phyloP scores from a whole-genome alignment of 202 grass and related monocot species.

The Setaria italica region DNA sequence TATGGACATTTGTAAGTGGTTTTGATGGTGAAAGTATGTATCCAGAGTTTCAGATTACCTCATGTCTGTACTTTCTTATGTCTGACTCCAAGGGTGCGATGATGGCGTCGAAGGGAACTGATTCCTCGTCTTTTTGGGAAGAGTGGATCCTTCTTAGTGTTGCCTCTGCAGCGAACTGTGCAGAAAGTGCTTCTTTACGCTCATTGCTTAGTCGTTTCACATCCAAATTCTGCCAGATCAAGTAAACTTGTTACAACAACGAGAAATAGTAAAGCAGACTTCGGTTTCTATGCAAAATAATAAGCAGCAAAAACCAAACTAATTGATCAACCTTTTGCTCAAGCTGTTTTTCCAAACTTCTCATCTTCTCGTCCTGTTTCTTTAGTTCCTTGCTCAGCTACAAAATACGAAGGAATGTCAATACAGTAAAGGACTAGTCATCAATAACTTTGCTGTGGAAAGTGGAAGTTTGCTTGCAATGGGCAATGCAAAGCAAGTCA shows the following conservation, averaged over 20 bases:
- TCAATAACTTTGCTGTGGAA: not conserved
- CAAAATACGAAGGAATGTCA: conserved; percentile 33
- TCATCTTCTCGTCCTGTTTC: conserved; percentile 81
- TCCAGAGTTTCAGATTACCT: conserved; percentile 51
- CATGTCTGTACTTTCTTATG: conserved; percentile 73
- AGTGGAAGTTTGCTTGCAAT: conserved; percentile 33
- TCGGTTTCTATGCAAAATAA: not conserved
- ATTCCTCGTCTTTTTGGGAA: conserved; percentile 77
- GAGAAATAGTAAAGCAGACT: not conserved
- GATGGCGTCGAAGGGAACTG: conserved; percentile 77
- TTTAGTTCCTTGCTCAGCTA: conserved; percentile 84
- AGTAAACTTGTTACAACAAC: not conserved
- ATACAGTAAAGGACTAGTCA: conserved; percentile 1
- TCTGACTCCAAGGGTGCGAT: conserved; percentile 86
- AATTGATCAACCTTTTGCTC: conserved; percentile 70
- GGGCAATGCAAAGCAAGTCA: not conserved
- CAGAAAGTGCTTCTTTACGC: conserved; percentile 78
- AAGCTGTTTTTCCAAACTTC: conserved; percentile 70
- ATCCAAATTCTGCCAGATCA: conserved; percentile 74
- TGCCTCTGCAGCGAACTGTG: conserved; percentile 87
- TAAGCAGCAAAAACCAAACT: not conserved
- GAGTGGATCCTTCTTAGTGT: conserved; percentile 78
- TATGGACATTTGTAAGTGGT: not conserved
- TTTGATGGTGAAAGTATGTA: not conserved
- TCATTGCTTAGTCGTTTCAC: conserved; percentile 75